Base-by-base conservation (phyloP, 192 early-diverging fungal species). In the Pilaira anomala region DNA sequence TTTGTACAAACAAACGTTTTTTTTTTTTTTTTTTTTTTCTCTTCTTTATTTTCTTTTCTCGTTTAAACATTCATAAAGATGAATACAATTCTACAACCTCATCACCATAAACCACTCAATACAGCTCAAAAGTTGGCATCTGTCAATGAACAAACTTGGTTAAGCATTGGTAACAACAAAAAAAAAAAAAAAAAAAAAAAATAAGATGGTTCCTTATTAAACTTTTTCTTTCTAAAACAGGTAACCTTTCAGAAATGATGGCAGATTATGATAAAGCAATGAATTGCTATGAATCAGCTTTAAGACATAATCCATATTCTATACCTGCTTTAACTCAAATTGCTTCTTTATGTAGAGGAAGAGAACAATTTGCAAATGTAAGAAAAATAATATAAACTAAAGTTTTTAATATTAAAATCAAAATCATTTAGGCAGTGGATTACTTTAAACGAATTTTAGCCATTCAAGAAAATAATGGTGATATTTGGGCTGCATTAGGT, bases 301-400 rank as follows among this genome's bases (percentile, higher is more conserved):
- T 99, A 19, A 82, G 93, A 42, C 91, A 99, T 67, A 97, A 97
- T 75, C 90, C 94, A n/a, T 89, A 94, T 70, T 95, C 93, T 13
- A 78, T 91, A 40, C 66, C 74, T 40, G 93, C 93, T 3, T 75
- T 97, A 18, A 89, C 86, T 25, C 85, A 84, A 59, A 88, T 91
- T 30, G 94, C 93, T 14, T 83, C 89, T 30, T 79, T 97, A 13
- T 96, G 90, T 72, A 80, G 91, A 69, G 72, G 83, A 46, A 80
- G 87, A 19, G 94, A 96, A 66, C 87, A 93, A 63, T 96, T 91
- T 79, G 75, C 81, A 42, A 87, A 78, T 69, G 87, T 88, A 78
- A 46, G 49, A 7, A 45, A 28, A 48, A 0, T 36, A 39, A 42
- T n/a, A 53, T 9, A 5, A 14, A 19, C 50, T 19, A 51, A 9